Base-by-base conservation (phyloP, 768 basidiomycete genomes). In the Leccinellum albellum region DNA sequence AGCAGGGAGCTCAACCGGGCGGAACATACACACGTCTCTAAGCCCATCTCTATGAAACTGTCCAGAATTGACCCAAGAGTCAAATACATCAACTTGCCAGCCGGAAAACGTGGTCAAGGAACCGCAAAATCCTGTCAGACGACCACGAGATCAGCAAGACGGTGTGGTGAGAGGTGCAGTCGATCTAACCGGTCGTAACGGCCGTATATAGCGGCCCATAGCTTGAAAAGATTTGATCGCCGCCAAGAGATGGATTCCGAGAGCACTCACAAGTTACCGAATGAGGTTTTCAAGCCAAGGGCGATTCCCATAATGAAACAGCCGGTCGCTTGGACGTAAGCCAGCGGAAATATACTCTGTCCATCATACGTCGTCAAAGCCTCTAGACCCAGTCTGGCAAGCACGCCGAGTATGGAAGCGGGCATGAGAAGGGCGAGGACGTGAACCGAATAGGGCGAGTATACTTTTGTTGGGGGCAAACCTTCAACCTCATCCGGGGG, bases 21-120 rank as follows among this genome's bases (percentile, higher is more conserved):
- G 28, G 17, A 20, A 26, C 17, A 31, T 10, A 74, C 90, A 58
- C 62, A 93, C 95, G 70, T 89, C 82, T 60, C 82, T 77, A 31
- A 98, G 77, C 51, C 91, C 86, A 50, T 79, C 77, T 49, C 88
- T 81, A 54, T 78, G 69, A 48, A 78, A 80, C 10, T 76, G 70
- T 33, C 76, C 75, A 3, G 79, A 73, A 68, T 98, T 92, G 1
- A 88, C 77, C 85, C 94, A 98, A 0, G 93, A 89, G 53, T 80
- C 72, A 66, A 96, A 98, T 0, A 93, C 73, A 59, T 95, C 91
- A 10, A 91, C 68, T 72, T 98, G 92, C 97, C 97, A 98, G 35
- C 87, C 83, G 15, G 95, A 97, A 76, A 98, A 98, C 2, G 94
- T 98, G 10, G 97, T 99, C 64, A 98, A 73, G 2, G 93, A 96